These are phyloP conservation scores for Tetragonia tetragonoides DNA, from an alignment of 148 eudicot species.

Conservation along the genomic window DNA sequence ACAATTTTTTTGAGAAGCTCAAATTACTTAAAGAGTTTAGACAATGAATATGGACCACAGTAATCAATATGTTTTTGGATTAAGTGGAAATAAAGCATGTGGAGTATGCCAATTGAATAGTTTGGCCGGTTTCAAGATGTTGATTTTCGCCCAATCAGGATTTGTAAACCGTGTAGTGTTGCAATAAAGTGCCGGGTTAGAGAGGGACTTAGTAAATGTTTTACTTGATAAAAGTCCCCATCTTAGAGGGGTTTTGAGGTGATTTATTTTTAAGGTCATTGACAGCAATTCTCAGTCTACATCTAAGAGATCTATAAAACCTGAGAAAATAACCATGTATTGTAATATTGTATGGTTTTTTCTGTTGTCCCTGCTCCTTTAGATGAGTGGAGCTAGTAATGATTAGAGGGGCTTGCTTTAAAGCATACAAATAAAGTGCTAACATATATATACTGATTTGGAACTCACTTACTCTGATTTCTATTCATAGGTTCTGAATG, in stretches of 20 bases:
- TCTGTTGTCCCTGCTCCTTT: not conserved
- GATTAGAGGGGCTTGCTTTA: not conserved
- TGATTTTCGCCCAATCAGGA: conserved; percentile 10
- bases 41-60: conserved; percentile 21
- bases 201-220: not conserved
- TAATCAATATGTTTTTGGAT: not conserved
- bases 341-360: not conserved
- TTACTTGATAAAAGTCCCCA: conserved; percentile 3
- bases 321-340: not conserved
- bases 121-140: conserved; percentile 31
- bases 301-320: not conserved
- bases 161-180: not conserved
- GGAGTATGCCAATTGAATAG: conserved; percentile 16
- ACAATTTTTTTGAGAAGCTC: conserved; percentile 22
- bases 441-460: not conserved
- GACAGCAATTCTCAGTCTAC: conserved; percentile 1
- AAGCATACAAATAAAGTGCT: not conserved
- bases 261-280: not conserved
- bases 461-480: not conserved
- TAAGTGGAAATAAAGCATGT: not conserved
- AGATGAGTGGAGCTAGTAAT: not conserved
- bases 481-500: conserved; percentile 57
- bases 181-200: not conserved
- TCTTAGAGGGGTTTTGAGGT: not conserved
- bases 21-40: not conserved